Evolutionary conservation across 495 filamentous ascomycete species (phyloP).

Genomic region (Cudoniella acicularis): DNA sequence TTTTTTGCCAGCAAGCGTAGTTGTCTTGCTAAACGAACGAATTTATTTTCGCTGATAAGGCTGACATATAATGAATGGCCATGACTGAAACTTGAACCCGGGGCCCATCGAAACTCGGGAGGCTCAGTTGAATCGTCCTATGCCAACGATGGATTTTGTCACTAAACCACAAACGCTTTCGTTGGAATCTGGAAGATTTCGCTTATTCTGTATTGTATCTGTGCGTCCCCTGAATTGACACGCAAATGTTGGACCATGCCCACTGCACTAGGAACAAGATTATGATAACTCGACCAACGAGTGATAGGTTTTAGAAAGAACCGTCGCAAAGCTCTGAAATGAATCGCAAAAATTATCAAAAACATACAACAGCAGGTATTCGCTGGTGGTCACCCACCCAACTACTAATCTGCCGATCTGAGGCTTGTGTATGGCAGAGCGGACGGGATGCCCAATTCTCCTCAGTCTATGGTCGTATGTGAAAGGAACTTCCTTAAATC

Average conservation of each 20-base stretch:
- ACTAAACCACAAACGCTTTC: not conserved
- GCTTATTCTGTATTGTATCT: too few species aligned
- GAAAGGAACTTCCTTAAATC: constrained; percentile 17
- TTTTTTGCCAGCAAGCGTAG: too few species aligned
- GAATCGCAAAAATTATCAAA: constrained; percentile 20
- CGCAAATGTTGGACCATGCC: too few species aligned
- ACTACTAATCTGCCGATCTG: constrained; percentile 32
- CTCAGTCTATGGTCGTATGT: constrained; percentile 27
- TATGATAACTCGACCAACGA: too few species aligned
- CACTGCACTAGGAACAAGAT: too few species aligned
- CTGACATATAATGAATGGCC: too few species aligned
- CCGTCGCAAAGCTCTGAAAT: too few species aligned
- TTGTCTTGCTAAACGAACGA: too few species aligned
- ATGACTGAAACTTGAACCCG: not conserved
- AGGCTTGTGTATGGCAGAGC: constrained; percentile 35
- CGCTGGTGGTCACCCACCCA: constrained; percentile 37
- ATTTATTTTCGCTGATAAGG: too few species aligned
- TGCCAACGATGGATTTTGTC: not conserved
- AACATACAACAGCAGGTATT: constrained; percentile 34
- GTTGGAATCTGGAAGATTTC: too few species aligned
- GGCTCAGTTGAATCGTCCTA: not conserved
- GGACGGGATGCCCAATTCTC: constrained; percentile 29
- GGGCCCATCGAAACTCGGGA: not conserved
- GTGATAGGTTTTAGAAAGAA: too few species aligned
- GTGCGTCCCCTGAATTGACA: too few species aligned